A percentile compares a stretch with the other conserved stretches of the same genome.
phyloP scores from a whole-genome alignment of 2,329 filamentous ascomycete genomes.

The Scedosporium boydii region DNA sequence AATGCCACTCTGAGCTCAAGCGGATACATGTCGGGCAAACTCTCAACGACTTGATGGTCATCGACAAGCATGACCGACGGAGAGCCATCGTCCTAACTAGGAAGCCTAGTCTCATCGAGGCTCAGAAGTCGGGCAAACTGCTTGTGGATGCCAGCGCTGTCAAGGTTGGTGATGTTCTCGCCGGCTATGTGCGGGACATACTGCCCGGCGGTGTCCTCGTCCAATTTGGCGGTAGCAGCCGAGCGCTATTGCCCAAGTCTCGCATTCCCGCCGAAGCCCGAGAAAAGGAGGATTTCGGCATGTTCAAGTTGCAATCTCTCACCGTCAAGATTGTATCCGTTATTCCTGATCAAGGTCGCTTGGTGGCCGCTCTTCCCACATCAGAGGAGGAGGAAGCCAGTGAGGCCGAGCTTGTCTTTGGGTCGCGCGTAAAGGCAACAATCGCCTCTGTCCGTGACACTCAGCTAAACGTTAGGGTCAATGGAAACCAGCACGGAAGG shows the following conservation, averaged over 20 bases:
- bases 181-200: conserved; percentile 79
- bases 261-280: conserved; percentile 64
- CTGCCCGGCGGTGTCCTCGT: conserved; percentile 75
- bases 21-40: conserved; percentile 78
- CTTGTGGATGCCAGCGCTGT: conserved; percentile 64
- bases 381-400: conserved; percentile 36
- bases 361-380: conserved; percentile 43
- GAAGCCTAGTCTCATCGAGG: conserved; percentile 74
- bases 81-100: conserved; percentile 68
- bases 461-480: conserved; percentile 79
- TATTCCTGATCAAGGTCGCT: conserved; percentile 59
- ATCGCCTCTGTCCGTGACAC: conserved; percentile 82
- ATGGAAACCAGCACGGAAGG: conserved; percentile 70
- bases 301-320: conserved; percentile 68
- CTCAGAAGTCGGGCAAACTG: conserved; percentile 61
- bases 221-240: conserved; percentile 72
- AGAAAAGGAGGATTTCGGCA: conserved; percentile 63
- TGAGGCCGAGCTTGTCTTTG: conserved; percentile 64
- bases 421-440: conserved; percentile 64
- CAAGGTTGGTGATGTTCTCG: conserved; percentile 55
- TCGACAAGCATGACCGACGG: conserved; percentile 76
- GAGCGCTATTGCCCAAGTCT: conserved; percentile 70
- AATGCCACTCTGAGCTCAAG: conserved; percentile 67
- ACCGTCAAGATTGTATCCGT: conserved; percentile 62
- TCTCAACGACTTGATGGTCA: conserved; percentile 68